Base-by-base conservation (phyloP, 208 protist genomes). In the Willaertia magna region DNA sequence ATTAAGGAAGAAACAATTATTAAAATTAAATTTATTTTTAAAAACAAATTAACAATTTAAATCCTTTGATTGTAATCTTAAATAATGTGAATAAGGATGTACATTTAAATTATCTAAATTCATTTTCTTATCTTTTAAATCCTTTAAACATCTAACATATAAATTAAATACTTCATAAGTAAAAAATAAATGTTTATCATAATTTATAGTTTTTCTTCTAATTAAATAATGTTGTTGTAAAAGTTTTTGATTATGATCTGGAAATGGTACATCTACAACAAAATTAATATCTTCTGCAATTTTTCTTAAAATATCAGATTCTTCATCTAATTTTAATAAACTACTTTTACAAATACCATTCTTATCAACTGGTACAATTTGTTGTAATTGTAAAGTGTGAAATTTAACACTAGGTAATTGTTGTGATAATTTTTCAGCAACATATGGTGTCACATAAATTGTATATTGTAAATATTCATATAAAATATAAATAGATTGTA, bases 81-180 rank as follows among this genome's bases (percentile, higher is more conserved):
- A 7, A n/a, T 67, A 67, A 34, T 34, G 55, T 34, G 55, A 34
- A 26, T 67, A 67, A 34, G 55, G 55, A 67, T 67, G 26, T 9
- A 67, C 55, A 67, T 22, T 34, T 4, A 67, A 30, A 6, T 16
- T 34, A 34, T 67, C 55, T 9, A 67, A 67, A 67, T 22, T 67
- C 34, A 34, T 9, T n/a, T 67, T 67, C 22, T 30, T 67, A n/a
- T 67, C 55, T 30, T 67, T 67, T n/a, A 67, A 34, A 67, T 67
- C 55, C 55, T 67, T 67, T 9, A 78, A 18, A 78, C 40, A 78
- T 46, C 44, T 78, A 1, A 81, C 76, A 81, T 51, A 81, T 18
- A 51, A 22, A 18, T 81, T 51, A 51, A 81, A 81, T 11, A 81
- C n/a, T 81, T 81, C 43, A 39, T 81, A 81, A 39, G 48, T 81